Evolutionary conservation across 2,329 filamentous ascomycete species (phyloP), one percentile per base, ranked within the genome.

Genomic region (Ophiostoma fasciatum): DNA sequence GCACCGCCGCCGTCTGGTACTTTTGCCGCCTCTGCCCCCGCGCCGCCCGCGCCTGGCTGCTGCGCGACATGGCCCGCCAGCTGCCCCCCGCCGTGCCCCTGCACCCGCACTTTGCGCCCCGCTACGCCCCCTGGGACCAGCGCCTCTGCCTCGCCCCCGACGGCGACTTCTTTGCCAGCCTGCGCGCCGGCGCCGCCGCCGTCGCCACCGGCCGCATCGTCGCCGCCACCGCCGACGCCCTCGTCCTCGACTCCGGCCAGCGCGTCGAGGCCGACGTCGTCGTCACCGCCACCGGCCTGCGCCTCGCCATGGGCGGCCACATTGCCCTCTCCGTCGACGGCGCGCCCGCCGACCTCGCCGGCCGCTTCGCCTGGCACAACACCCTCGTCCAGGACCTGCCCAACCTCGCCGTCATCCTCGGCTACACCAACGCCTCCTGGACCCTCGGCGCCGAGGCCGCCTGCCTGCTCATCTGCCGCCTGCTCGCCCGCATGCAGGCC

Each of bases 51-150:
- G n/a, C n/a, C n/a, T n/a, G n/a, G n/a, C n/a, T n/a, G n/a, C n/a
- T n/a, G n/a, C n/a, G n/a, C n/a, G n/a, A n/a, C n/a, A n/a, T n/a
- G n/a, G n/a, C n/a, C n/a, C n/a, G n/a, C n/a, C n/a, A n/a, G n/a
- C n/a, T n/a, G n/a, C n/a, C n/a, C n/a, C 77, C 1, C 50, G 53
- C 7, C 53, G 59, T 13, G 55, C 74, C 26, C 63, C 70, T 4
- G 51, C 65, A 76, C 34, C 63, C 71, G 1, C 69, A 81, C 49
- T 81, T 81, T 53, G 68, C 65, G 11, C 77, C 76, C 0, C 52
- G 51, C 2, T 80, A 82, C 46, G 64, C 69, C 28, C 75, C 75
- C 0, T 77, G 80, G 65, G 68, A 84, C 37, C 82, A 90, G 51
- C 71, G 83, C 1, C 58, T 88, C 6, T 88, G 82, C 47, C 59